A percentile compares a stretch with the other conserved stretches of the same genome.
Evolutionary conservation across 2,329 filamentous ascomycete species (phyloP).

Genomic region (Calonectria naviculata): DNA sequence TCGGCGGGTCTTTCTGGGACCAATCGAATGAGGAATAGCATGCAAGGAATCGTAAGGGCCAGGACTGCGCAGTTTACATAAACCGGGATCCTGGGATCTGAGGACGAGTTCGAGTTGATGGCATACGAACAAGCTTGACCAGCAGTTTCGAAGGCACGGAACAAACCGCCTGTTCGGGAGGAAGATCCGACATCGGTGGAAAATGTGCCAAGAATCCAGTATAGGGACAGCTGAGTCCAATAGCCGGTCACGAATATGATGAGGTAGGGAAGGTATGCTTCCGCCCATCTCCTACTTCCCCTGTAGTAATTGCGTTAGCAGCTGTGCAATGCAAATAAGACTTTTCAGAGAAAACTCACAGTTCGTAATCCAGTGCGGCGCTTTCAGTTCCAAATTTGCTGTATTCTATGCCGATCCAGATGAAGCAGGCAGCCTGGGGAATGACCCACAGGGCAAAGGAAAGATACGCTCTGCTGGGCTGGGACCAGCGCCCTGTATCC

Average conservation of each 20-base stretch:
- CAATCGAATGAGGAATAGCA: slow-evolving; percentile 19
- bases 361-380: slow-evolving; percentile 12
- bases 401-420: slow-evolving; percentile 24
- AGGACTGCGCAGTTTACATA: slow-evolving; percentile 18
- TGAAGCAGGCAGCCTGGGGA: slow-evolving; percentile 17
- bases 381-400: slow-evolving; percentile 7
- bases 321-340: background rate
- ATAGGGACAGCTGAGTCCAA: slow-evolving; percentile 35
- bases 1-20: slow-evolving; percentile 8
- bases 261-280: slow-evolving; percentile 19
- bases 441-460: slow-evolving; percentile 17
- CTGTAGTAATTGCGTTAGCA: background rate
- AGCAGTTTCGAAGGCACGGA: slow-evolving; percentile 41
- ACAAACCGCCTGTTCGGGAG: slow-evolving; percentile 42
- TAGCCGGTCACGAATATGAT: slow-evolving; percentile 20
- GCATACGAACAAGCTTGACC: slow-evolving; percentile 46
- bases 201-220: slow-evolving; percentile 51
- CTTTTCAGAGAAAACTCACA: background rate
- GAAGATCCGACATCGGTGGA: slow-evolving; percentile 46
- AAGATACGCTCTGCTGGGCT: slow-evolving; percentile 9
- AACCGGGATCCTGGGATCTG: slow-evolving; percentile 14
- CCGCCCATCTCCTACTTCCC: slow-evolving; percentile 9
- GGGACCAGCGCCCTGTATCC: slow-evolving; percentile 11
- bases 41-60: slow-evolving; percentile 11
- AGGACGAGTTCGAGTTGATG: slow-evolving; percentile 38